phyloP scores from a whole-genome alignment of 1,139 yeast genomes.

The Suhomyces bolitotheri region DNA sequence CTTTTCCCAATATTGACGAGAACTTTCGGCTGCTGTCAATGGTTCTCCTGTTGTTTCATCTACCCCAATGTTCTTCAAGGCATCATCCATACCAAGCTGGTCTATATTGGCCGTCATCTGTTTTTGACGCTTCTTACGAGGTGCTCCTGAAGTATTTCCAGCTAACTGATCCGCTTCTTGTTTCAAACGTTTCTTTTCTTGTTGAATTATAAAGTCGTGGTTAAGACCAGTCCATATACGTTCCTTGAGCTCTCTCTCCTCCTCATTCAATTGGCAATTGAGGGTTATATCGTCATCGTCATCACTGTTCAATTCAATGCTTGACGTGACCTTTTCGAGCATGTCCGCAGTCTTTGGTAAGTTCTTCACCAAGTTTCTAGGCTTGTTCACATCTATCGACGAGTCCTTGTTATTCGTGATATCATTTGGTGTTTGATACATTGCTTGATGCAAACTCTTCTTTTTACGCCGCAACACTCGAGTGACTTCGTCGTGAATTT shows the following conservation, averaged over 20 bases:
- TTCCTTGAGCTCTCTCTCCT: constrained; percentile 70
- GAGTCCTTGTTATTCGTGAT: constrained; percentile 9
- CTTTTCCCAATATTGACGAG: constrained; percentile 65
- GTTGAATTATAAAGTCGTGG: constrained; percentile 80
- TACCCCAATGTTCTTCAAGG: constrained; percentile 41
- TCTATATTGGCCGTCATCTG: constrained; percentile 12
- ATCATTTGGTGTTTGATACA: constrained; percentile 30
- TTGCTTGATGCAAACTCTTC: constrained; percentile 20
- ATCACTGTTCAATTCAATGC: constrained; percentile 56
- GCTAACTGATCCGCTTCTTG: constrained; percentile 83
- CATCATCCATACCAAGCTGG: constrained; percentile 33
- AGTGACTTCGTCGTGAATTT: constrained; percentile 22
- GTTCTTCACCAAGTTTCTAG: constrained; percentile 50
- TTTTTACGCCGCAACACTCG: constrained; percentile 27
- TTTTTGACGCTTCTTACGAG: constrained; percentile 39
- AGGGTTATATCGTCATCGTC: constrained; percentile 67
- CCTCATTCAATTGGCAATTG: constrained; percentile 68
- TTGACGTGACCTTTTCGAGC: constrained; percentile 56
- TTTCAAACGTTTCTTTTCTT: constrained; percentile 80
- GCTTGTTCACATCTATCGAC: constrained; percentile 41
- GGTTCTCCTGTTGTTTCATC: constrained; percentile 48
- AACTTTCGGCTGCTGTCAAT: constrained; percentile 68
- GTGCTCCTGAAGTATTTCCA: constrained; percentile 63
- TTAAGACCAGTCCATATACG: constrained; percentile 86
- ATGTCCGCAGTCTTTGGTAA: constrained; percentile 59